Conservation (phyloP, 192 early-diverging fungal species). For the Backusella psychrophila region DNA sequence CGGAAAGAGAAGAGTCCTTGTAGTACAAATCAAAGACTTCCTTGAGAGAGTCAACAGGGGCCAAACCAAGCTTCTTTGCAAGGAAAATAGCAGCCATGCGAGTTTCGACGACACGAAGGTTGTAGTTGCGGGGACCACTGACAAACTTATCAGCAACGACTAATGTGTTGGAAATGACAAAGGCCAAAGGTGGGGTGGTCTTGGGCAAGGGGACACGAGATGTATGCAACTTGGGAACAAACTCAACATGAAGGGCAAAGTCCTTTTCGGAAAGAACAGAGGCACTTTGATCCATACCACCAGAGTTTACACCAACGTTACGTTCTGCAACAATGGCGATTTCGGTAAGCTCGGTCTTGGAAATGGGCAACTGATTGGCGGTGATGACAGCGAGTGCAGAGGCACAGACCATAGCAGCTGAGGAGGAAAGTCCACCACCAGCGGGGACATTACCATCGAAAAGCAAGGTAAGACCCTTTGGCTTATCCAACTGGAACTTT, state of each 20-base stretch:
- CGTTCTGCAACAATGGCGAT: slow-evolving; percentile 81
- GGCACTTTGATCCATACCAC: slow-evolving; percentile 88
- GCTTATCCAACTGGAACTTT: slow-evolving; percentile 32
- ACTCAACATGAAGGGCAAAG: slow-evolving; percentile 76
- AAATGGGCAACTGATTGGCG: slow-evolving; percentile 43
- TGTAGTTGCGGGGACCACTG: slow-evolving; percentile 86
- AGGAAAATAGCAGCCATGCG: slow-evolving; percentile 72
- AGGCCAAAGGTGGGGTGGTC: slow-evolving; percentile 52
- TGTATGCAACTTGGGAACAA: slow-evolving; percentile 64
- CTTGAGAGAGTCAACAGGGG: slow-evolving; percentile 37
- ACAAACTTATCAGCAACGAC: slow-evolving; percentile 84
- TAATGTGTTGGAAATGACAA: slow-evolving; percentile 88
- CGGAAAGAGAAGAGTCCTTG: slow-evolving; percentile 20
- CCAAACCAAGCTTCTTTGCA: slow-evolving; percentile 45
- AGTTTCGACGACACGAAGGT: slow-evolving; percentile 92
- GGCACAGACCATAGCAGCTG: slow-evolving; percentile 80
- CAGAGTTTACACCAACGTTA: slow-evolving; percentile 71
- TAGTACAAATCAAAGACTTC: slow-evolving; percentile 49
- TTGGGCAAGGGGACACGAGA: slow-evolving; percentile 64
- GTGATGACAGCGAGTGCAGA: slow-evolving; percentile 66
- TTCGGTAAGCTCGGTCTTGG: slow-evolving; percentile 56
- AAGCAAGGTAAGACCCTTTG: slow-evolving; percentile 66
- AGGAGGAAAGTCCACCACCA: slow-evolving; percentile 81
- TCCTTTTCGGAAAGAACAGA: slow-evolving; percentile 74
- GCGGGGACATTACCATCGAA: slow-evolving; percentile 79